Conservation (phyloP, 1,284 basidiomycete genomes). For the Trichosporon inkin region DNA sequence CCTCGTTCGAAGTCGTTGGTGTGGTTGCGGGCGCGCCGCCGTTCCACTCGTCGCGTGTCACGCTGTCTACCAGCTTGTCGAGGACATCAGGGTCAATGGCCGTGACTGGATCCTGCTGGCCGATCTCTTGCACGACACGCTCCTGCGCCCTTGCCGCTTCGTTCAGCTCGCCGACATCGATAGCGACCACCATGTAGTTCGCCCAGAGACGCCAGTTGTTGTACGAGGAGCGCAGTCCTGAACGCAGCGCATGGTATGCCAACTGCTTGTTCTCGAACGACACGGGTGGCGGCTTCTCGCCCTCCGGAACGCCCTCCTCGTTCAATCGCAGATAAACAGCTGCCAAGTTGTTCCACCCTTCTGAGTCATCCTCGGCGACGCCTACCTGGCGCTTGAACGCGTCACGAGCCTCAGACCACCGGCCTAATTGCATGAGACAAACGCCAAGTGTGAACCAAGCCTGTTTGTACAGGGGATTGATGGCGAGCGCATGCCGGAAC, state of each 20-base stretch:
- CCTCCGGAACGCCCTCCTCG: constrained; percentile 43
- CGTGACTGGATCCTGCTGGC: constrained; percentile 59
- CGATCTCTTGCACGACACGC: constrained; percentile 71
- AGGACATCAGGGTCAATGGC: constrained; percentile 79
- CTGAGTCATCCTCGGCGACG: constrained; percentile 92
- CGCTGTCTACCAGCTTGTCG: constrained; percentile 79
- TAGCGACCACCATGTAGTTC: constrained; percentile 92
- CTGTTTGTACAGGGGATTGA: constrained; percentile 81
- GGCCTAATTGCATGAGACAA: constrained; percentile 70
- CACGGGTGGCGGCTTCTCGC: constrained; percentile 29
- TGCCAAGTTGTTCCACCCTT: constrained; percentile 98
- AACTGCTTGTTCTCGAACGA: constrained; percentile 66
- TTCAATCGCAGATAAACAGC: constrained; percentile 85
- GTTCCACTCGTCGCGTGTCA: constrained; percentile 58
- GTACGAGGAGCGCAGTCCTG: constrained; percentile 76
- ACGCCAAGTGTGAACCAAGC: constrained; percentile 97
- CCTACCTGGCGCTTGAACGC: constrained; percentile 81
- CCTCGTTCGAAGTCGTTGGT: constrained; percentile 58
- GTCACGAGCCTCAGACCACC: constrained; percentile 76
- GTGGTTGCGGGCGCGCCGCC: constrained; percentile 40
- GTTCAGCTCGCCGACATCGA: constrained; percentile 86
- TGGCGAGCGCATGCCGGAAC: constrained; percentile 69
- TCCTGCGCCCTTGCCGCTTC: constrained; percentile 81
- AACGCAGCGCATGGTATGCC: constrained; percentile 90
- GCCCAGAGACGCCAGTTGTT: constrained; percentile 98